A percentile compares a stretch with the other conserved stretches of the same genome.
Conservation (phyloP, 805 yeast genomes). For the Candida chauliodis region DNA sequence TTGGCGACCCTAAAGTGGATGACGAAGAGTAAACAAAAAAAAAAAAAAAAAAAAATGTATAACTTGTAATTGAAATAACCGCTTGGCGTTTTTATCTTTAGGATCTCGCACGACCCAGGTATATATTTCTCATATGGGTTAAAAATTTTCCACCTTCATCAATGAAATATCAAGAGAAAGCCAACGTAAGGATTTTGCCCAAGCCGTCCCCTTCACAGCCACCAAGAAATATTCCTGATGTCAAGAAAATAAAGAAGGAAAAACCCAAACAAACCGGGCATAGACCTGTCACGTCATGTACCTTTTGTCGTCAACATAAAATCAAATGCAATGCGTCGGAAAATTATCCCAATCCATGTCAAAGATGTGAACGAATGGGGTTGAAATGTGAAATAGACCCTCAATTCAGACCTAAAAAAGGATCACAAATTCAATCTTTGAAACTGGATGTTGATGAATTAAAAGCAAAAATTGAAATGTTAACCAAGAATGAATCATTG, state of each 20-base stretch:
- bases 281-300: constrained; percentile 88
- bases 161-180: constrained; percentile 25
- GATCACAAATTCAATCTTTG: constrained; percentile 80
- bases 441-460: constrained; percentile 83
- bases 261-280: constrained; percentile 43
- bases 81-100: constrained; percentile 21
- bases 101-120: constrained; percentile 16
- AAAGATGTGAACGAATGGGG: constrained; percentile 77
- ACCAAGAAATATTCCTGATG: constrained; percentile 1
- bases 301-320: constrained; percentile 92
- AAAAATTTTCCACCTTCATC: constrained; percentile 1
- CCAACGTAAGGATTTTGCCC: constrained; percentile 40
- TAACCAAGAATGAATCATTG: constrained; percentile 60
- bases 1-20: constrained; percentile 90
- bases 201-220: constrained; percentile 26
- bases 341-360: constrained; percentile 76
- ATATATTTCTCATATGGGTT: constrained; percentile 1
- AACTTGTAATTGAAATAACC: neutral
- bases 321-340: constrained; percentile 90
- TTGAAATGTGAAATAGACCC: constrained; percentile 87
- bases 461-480: constrained; percentile 64
- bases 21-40: constrained; percentile 34
- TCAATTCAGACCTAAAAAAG: constrained; percentile 85
- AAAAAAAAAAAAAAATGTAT: neutral
- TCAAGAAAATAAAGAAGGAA: constrained; percentile 5